Evolutionary conservation across 164 flowering plant species (phyloP).

Genomic region (Umbellularia californica): DNA sequence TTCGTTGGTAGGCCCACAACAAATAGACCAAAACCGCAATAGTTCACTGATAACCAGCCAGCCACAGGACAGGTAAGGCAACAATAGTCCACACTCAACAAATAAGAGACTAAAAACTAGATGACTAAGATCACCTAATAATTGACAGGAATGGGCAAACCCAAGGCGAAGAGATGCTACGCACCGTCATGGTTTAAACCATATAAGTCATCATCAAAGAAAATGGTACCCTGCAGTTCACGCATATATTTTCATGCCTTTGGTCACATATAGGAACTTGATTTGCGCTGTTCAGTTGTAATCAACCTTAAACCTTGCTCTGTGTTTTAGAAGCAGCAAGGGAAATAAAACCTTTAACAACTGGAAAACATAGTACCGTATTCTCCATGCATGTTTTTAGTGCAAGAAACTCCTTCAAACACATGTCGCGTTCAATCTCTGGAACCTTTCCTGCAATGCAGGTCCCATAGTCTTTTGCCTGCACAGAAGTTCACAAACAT

Average conservation of each 20-base stretch:
- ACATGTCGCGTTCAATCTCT: constrained; percentile 85
- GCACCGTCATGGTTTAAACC: neutral
- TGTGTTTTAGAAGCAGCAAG: constrained; percentile 9
- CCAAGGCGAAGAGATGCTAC: neutral
- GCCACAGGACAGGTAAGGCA: neutral
- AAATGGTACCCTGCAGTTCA: neutral
- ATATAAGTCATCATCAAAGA: neutral
- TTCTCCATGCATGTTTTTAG: constrained; percentile 82
- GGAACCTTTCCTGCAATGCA: constrained; percentile 88
- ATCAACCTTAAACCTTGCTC: neutral
- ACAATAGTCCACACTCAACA: neutral
- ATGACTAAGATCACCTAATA: neutral
- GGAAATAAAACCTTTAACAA: neutral
- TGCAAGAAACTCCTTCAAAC: constrained; percentile 79
- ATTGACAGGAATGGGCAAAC: neutral
- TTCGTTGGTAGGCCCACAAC: neutral
- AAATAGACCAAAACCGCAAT: neutral
- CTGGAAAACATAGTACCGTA: constrained; percentile 39
- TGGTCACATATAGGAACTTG: too few species aligned
- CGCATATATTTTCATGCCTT: too few species aligned
- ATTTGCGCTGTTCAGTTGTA: too few species aligned
- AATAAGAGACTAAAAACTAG: neutral
- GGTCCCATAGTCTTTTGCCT: constrained; percentile 85
- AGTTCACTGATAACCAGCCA: neutral
- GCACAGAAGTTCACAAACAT: constrained; percentile 1